Conservation (phyloP, 2,329 filamentous ascomycete genomes). For the Colletotrichum sp. region DNA sequence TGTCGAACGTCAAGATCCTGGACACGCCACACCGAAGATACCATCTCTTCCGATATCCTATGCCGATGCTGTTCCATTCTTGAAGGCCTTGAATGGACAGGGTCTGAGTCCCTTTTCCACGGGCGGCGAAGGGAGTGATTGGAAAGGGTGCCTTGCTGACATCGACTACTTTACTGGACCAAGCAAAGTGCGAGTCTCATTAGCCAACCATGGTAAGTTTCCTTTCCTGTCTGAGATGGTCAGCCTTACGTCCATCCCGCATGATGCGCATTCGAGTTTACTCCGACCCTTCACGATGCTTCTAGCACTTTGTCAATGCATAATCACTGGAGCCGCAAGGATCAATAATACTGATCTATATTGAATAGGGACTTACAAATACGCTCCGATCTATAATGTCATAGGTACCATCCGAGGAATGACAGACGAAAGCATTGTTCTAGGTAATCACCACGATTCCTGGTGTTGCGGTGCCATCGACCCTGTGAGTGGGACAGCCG, state of each 20-base stretch:
- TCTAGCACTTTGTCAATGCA: neutral
- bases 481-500: neutral
- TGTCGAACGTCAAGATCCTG: conserved; percentile 63
- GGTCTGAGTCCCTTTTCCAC: neutral
- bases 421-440: neutral
- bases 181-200: neutral
- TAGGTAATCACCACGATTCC: neutral
- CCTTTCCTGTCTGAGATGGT: neutral
- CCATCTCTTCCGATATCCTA: neutral
- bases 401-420: neutral
- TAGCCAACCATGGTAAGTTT: neutral
- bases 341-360: accelerated
- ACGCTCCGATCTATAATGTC: neutral
- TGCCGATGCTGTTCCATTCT: neutral
- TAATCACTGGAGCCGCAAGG: neutral
- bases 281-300: neutral
- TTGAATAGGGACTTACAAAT: neutral
- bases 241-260: neutral
- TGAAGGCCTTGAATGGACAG: neutral
- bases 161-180: neutral
- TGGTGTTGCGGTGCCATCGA: neutral
- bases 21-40: neutral
- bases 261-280: neutral
- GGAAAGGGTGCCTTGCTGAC: neutral
- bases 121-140: neutral